Evolutionary conservation across 805 yeast genomes (phyloP), one percentile per base, ranked within the genome.

Genomic region (Candida quercuum): DNA sequence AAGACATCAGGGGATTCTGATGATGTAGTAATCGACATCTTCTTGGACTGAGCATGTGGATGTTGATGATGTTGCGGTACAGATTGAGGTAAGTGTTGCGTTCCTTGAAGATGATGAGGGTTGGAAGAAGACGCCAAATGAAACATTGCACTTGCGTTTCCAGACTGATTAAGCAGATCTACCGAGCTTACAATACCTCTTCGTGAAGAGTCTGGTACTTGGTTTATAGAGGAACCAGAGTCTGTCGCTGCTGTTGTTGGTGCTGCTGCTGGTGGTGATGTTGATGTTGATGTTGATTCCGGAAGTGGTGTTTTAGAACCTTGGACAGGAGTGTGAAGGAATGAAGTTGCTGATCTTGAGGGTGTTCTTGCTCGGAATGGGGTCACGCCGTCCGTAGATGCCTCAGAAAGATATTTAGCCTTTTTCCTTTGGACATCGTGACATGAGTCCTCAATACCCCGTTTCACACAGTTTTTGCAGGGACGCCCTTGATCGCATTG

Each of bases 401-500:
- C 40, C 23, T 45, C 52, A 10, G 36, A 37, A 0, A 51, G 27
- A 35, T 54, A 54, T 35, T 59, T 59, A 19, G 74, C 75, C 33
- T 69, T 49, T 51, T 76, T 79, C 20, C 87, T 57, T 27, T 68
- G 70, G 6, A 77, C 73, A 52, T 81, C 85, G 26, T 60, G 63
- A 55, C 93, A 83, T 11, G 64, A 49, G 37, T 66, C 71, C 2
- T 63, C 71, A n/a, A 76, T 54, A 17, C 76, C 74, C 39, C 89
- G 59, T 52, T 81, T 82, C 16, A 67, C 49, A 59, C 93, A 83
- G 53, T 83, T 83, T 45, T 69, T 69, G 49, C 91, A 83, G 0
- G 93, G 91, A 40, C 93, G 61, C 14, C 54, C 47, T 39, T 72
- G 61, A 43, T 82, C 84, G 56, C 91, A 83, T 48, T 82, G 89